phyloP scores from a whole-genome alignment of 2,329 filamentous ascomycete species.

The Colletotrichum kahawae region DNA sequence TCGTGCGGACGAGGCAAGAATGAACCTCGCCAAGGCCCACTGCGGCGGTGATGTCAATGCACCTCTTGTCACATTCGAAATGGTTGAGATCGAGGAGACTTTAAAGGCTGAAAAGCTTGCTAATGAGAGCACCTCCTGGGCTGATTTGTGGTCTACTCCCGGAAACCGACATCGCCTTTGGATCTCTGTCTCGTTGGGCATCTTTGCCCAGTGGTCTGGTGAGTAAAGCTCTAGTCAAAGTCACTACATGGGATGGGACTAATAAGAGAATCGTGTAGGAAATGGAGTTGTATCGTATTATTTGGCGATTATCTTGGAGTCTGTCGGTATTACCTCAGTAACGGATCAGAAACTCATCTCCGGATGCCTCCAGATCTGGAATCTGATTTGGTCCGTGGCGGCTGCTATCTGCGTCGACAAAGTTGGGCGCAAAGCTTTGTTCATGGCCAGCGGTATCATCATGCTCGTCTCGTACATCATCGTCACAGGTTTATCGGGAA shows the following conservation, averaged over 20 bases:
- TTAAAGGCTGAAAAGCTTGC: slow-evolving; percentile 21
- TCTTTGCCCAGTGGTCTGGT: slow-evolving; percentile 31
- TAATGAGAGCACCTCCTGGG: background rate
- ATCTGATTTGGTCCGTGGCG: background rate
- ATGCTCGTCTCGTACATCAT: slow-evolving; percentile 9
- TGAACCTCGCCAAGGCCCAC: slow-evolving; percentile 29
- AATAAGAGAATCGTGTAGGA: background rate
- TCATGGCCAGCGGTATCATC: background rate
- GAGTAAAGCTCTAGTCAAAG: fast-evolving
- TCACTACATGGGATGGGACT: background rate
- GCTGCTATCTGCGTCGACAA: slow-evolving; percentile 3
- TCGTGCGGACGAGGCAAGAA: slow-evolving; percentile 29
- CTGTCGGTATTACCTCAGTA: slow-evolving; percentile 33
- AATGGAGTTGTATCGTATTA: slow-evolving; percentile 44
- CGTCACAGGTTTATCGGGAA: slow-evolving; percentile 6
- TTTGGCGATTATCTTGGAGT: slow-evolving; percentile 37
- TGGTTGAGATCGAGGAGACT: slow-evolving; percentile 27
- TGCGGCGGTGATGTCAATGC: slow-evolving; percentile 27
- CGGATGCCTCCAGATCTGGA: slow-evolving; percentile 13
- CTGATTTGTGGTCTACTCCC: slow-evolving; percentile 25
- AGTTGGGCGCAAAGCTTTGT: background rate
- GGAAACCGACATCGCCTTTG: slow-evolving; percentile 34
- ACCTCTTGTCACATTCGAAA: slow-evolving; percentile 24
- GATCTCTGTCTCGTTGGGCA: slow-evolving; percentile 30
- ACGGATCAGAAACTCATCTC: slow-evolving; percentile 41